Conservation (phyloP, 176 grass and related monocot species). For the Phyllostachys edulis region DNA sequence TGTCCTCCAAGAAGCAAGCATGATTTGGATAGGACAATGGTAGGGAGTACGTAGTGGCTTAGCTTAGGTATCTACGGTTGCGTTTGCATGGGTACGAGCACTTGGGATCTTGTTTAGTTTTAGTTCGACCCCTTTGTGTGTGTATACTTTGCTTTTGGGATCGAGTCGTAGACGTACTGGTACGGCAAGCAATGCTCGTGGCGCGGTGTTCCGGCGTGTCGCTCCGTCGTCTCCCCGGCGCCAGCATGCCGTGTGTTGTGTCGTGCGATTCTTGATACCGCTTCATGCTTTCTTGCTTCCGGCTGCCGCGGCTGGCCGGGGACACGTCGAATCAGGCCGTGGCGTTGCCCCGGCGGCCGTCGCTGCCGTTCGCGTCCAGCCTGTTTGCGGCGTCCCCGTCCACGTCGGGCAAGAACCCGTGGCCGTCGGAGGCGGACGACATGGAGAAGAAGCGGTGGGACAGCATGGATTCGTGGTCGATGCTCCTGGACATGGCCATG, state of each 20-base stretch:
- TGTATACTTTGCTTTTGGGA: conserved; percentile 16
- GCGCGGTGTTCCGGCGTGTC: conserved; percentile 9
- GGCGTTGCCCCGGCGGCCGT: conserved; percentile 19
- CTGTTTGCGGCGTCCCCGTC: conserved; percentile 43
- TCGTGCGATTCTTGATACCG: neutral
- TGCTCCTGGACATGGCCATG: conserved; percentile 68
- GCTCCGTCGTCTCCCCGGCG: neutral
- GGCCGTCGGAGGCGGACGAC: conserved; percentile 61
- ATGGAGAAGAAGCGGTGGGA: conserved; percentile 99
- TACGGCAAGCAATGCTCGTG: conserved; percentile 39
- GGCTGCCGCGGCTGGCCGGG: conserved; percentile 36
- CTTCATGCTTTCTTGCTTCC: conserved; percentile 67
- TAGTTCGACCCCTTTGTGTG: too few relatives aligned
- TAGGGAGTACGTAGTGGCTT: neutral
- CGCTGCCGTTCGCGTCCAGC: conserved; percentile 31
- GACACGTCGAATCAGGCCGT: conserved; percentile 31
- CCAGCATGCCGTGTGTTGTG: neutral
- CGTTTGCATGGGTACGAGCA: neutral
- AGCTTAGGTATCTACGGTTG: neutral
- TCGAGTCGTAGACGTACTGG: neutral
- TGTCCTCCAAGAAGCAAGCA: conserved; percentile 13
- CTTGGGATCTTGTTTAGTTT: neutral
- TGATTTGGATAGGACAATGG: conserved; percentile 7
- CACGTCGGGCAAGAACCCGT: conserved; percentile 36
- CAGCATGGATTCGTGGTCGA: conserved; percentile 99